phyloP scores from a whole-genome alignment of 2,329 filamentous ascomycete genomes.

The Arthrobotrys iridis region DNA sequence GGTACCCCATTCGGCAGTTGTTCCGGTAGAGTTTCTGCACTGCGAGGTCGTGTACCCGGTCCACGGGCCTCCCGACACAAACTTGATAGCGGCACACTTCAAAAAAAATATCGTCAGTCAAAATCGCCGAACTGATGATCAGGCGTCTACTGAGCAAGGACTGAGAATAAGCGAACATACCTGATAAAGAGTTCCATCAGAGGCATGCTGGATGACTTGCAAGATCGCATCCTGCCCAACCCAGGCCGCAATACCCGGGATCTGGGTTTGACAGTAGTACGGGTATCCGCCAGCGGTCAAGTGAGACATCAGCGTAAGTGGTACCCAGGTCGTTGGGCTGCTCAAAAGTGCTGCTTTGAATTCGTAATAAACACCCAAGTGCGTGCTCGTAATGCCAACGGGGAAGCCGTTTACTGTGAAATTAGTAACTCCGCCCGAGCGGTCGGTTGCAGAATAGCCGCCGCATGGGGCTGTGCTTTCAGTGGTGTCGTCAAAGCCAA shows the following conservation, averaged over 20 bases:
- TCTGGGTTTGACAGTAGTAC: constrained; percentile 10
- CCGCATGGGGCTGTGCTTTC: constrained; percentile 1
- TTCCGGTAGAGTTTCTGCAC: neutral
- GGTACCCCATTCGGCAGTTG: neutral
- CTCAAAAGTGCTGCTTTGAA: constrained; percentile 3
- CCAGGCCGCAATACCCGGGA: constrained; percentile 10
- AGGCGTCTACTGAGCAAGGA: no score
- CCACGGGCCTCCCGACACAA: constrained; percentile 4
- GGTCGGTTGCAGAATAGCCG: constrained; percentile 2
- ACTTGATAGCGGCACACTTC: constrained; percentile 26
- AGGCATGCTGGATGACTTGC: constrained; percentile 20
- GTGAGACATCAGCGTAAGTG: neutral
- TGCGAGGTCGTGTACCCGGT: constrained; percentile 9
- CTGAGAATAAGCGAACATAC: neutral
- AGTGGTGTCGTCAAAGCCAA: neutral
- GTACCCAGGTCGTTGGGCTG: constrained; percentile 1
- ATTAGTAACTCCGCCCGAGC: neutral
- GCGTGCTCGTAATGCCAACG: constrained; percentile 11
- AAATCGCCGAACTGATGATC: no score
- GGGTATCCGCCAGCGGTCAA: constrained; percentile 2
- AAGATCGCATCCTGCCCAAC: neutral
- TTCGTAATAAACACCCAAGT: neutral
- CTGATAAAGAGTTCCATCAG: constrained; percentile 18
- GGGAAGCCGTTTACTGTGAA: constrained; percentile 18
- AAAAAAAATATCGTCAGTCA: neutral